Evolutionary conservation across 1,284 basidiomycete genomes (phyloP).

Genomic region (Tranzscheliella williamsii): DNA sequence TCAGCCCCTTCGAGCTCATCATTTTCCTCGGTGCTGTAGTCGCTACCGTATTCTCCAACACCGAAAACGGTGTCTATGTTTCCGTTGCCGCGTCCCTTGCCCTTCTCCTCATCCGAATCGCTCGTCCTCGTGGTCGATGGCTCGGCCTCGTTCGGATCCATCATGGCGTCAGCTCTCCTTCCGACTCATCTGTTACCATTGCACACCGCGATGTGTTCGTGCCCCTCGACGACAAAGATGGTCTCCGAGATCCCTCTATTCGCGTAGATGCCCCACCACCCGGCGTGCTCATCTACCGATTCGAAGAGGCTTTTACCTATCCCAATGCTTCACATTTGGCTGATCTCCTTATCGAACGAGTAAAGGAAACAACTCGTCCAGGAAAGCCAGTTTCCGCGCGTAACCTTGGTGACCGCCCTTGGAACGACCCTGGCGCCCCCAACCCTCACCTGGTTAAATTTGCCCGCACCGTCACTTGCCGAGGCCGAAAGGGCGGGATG

Average conservation of each 20-base stretch:
- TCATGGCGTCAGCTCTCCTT: constrained; percentile 51
- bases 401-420: constrained; percentile 72
- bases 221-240: constrained; percentile 68
- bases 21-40: constrained; percentile 89
- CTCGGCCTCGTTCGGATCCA: constrained; percentile 72
- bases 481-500: constrained; percentile 12
- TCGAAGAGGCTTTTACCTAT: constrained; percentile 91
- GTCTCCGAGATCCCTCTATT: constrained; percentile 73
- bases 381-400: constrained; percentile 62
- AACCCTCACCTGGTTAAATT: constrained; percentile 43
- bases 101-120: constrained; percentile 85
- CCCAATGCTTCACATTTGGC: constrained; percentile 85
- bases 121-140: constrained; percentile 88
- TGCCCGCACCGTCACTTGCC: constrained; percentile 33
- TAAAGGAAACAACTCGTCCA: constrained; percentile 75
- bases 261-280: constrained; percentile 78
- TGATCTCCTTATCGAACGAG: constrained; percentile 76
- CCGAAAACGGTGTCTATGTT: constrained; percentile 93
- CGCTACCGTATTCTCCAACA: constrained; percentile 68
- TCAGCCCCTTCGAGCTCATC: constrained; percentile 87
- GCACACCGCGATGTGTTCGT: constrained; percentile 72
- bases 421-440: constrained; percentile 79
- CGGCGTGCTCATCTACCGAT: constrained; percentile 87
- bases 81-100: constrained; percentile 79
- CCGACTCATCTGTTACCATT: constrained; percentile 24